Evolutionary conservation across 1,284 basidiomycete genomes (phyloP).

Genomic region (Naganishia liquefaciens): DNA sequence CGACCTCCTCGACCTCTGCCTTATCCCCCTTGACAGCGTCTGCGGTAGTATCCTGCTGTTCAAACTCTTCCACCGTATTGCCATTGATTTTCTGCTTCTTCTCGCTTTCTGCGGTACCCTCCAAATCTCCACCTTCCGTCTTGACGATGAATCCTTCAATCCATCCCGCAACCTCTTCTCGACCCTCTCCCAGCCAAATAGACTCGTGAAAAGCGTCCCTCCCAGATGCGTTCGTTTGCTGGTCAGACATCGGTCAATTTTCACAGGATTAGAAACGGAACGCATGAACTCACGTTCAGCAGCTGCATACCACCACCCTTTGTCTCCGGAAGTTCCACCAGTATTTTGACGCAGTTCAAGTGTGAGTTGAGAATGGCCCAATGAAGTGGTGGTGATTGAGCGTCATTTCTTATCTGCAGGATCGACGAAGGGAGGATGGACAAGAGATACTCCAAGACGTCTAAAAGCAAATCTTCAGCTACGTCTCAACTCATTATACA

Average conservation of each 20-base stretch:
- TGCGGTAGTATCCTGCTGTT: slow-evolving; percentile 15
- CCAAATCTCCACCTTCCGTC: slow-evolving; percentile 4
- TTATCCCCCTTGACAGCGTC: slow-evolving; percentile 17
- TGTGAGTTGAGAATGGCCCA: slow-evolving; percentile 85
- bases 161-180: slow-evolving; percentile 54
- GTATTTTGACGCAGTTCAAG: slow-evolving; percentile 64
- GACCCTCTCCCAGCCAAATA: slow-evolving; percentile 52
- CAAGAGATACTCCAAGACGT: slow-evolving; percentile 69
- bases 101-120: slow-evolving; percentile 16
- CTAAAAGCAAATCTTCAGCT: slow-evolving; percentile 54
- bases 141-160: slow-evolving; percentile 52
- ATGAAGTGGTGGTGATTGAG: slow-evolving; percentile 77
- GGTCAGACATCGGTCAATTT: neutral
- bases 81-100: slow-evolving; percentile 30
- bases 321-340: slow-evolving; percentile 59
- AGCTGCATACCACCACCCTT: slow-evolving; percentile 49
- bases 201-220: slow-evolving; percentile 52
- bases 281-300: slow-evolving; percentile 45
- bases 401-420: slow-evolving; percentile 64
- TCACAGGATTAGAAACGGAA: neutral
- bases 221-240: slow-evolving; percentile 49
- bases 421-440: slow-evolving; percentile 63
- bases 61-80: slow-evolving; percentile 29
- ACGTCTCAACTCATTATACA: neutral
- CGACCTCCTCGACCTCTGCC: slow-evolving; percentile 20